A percentile compares a stretch with the other conserved stretches of the same genome.
Evolutionary conservation across 257 asterid species (phyloP).

Genomic region (Penstemon newberryi): DNA sequence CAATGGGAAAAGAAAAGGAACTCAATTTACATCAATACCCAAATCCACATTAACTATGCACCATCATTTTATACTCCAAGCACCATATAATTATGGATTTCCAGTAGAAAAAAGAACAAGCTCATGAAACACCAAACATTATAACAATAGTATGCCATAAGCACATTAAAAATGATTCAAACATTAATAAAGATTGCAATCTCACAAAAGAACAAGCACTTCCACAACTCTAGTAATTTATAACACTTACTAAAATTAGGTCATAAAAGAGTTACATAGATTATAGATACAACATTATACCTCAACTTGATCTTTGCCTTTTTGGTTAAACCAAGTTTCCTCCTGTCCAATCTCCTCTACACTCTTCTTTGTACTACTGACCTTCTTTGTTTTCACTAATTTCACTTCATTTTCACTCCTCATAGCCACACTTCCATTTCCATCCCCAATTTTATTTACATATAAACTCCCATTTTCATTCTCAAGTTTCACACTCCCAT

Average conservation of each 20-base stretch:
- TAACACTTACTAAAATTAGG: too few species aligned
- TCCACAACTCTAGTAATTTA: too few species aligned
- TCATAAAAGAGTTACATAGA: too few species aligned
- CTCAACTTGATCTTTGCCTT: constrained; percentile 42
- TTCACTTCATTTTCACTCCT: constrained; percentile 25
- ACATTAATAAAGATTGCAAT: too few species aligned
- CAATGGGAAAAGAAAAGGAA: too few species aligned
- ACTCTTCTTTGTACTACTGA: constrained; percentile 36
- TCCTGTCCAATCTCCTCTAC: constrained; percentile 74
- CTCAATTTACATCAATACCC: too few species aligned
- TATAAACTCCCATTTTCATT: constrained; percentile 38
- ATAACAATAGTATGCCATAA: not conserved
- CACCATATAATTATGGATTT: too few species aligned
- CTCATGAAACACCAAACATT: not conserved
- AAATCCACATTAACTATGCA: too few species aligned
- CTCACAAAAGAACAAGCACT: too few species aligned
- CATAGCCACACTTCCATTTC: constrained; percentile 38
- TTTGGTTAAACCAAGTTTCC: constrained; percentile 67
- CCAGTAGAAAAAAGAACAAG: too few species aligned
- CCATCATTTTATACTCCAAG: too few species aligned
- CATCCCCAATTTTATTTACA: constrained; percentile 46
- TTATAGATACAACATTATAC: constrained; percentile 26
- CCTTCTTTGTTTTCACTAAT: constrained; percentile 36
- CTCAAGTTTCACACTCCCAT: constrained; percentile 25
- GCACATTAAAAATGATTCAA: not conserved